Percentiles rank a stretch among this genome's conserved stretches.
Evolutionary conservation across 805 yeast genomes (phyloP).

Genomic region (Dipodascopsis uninucleata): DNA sequence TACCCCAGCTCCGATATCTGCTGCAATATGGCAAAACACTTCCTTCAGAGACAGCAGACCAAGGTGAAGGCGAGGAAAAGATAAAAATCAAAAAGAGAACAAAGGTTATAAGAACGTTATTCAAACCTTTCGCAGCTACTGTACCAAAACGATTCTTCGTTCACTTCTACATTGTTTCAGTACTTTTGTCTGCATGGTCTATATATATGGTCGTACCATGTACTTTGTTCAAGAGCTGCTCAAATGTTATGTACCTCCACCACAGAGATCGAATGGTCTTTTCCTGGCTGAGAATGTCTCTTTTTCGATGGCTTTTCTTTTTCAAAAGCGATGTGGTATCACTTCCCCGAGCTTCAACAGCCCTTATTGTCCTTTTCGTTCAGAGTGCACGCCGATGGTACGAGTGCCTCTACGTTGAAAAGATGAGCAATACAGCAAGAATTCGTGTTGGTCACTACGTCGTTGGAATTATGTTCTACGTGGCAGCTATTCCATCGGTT

Average conservation of each 20-base stretch:
- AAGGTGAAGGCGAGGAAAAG: not conserved
- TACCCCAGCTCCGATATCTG: conserved; percentile 10
- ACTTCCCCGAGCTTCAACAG: conserved; percentile 1
- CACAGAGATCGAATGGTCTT: not conserved
- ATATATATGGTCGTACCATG: conserved; percentile 5
- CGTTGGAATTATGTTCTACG: conserved; percentile 54
- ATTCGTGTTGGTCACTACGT: conserved; percentile 59
- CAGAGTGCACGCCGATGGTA: conserved; percentile 50
- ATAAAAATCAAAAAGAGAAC: not conserved
- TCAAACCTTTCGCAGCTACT: conserved; percentile 12
- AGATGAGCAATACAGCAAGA: conserved; percentile 39
- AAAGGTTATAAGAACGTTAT: not conserved
- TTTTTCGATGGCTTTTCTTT: no score
- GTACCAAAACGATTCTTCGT: conserved; percentile 37
- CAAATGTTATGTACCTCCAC: not conserved
- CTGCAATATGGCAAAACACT: conserved; percentile 22
- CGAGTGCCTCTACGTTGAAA: conserved; percentile 48
- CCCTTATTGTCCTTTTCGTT: conserved; percentile 23
- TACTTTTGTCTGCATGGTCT: not conserved
- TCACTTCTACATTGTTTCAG: conserved; percentile 35
- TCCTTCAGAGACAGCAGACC: not conserved
- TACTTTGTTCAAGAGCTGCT: not conserved
- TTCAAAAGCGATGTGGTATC: not conserved
- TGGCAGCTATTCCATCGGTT: conserved; percentile 7
- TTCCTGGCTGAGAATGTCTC: not conserved